Base-by-base conservation (phyloP, 2,329 filamentous ascomycete genomes). In the Aspergillus terreus region DNA sequence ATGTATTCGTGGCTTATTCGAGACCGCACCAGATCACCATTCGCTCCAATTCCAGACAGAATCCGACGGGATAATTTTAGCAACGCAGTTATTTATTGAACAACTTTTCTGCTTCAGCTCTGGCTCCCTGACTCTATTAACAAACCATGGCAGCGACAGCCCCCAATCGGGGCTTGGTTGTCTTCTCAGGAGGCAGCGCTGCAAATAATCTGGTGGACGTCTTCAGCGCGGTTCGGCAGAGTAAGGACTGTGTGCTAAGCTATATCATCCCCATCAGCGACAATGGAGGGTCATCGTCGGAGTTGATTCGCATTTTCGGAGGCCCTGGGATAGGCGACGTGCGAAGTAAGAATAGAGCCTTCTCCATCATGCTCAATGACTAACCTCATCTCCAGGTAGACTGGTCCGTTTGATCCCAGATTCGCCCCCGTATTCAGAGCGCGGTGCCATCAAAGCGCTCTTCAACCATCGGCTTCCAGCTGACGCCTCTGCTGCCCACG, bases 251-350 rank as follows among this genome's bases (percentile, higher is more conserved):
- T 64, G 76, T 80, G 2, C 74, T 95, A 40, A 90, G 83, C 71
- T 95, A 95, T 70, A 84, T 96, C 53, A 95, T 97, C 47, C 92
- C 92, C 33, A 96, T 96, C 67, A 94, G 88, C 58, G 92, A 97
- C 73, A 97, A 97, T 71, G 92, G 92, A 45, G 92, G 92, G 36
- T 95, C 89, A 61, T 95, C 91, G 2, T 95, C 90, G 42, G 92
- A 97, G 75, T 77, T 96, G 63, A 95, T 96, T 59, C 82, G 94
- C 33, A 91, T 97, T 33, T 94, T 97, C 72, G 94, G 92, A 12
- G 94, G 94, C 1, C 92, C 92, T 58, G 92, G 92, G 2, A 79
- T 91, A 63, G 88, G 88, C 50, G 88, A 92, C 73, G 82, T 91
- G 23, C 78, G 88, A 67, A 89, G 86, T 87, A 74, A 58, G 81